Conservation (phyloP, 345 rosid genomes). For the Gossypium bickii region DNA sequence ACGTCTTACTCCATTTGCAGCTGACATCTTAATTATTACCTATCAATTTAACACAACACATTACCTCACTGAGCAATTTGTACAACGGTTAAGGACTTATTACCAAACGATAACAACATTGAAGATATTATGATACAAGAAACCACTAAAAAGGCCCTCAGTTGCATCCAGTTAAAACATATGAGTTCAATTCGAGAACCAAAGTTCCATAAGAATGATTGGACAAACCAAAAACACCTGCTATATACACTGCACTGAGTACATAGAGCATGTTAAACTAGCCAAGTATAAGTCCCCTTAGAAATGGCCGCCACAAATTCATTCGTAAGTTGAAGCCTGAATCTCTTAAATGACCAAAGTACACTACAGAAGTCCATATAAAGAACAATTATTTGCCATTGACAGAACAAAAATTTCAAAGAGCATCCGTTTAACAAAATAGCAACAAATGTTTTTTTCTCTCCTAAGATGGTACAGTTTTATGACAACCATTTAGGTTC, state of each 20-base stretch:
- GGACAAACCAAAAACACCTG: not conserved
- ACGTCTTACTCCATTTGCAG: conserved; percentile 93
- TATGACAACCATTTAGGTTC: not conserved
- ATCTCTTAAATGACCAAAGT: not conserved
- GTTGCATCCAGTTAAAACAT: not conserved
- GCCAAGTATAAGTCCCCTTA: not conserved
- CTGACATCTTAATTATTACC: conserved; percentile 89
- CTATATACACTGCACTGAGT: not conserved
- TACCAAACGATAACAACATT: not conserved
- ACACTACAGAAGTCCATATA: not conserved
- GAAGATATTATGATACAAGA: not conserved
- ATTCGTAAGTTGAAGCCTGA: not conserved
- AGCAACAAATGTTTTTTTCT: not conserved
- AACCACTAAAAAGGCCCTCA: not conserved
- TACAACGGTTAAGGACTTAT: not conserved
- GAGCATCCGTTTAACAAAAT: not conserved
- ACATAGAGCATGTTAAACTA: not conserved
- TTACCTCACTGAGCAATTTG: not conserved
- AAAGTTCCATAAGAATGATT: conserved; percentile 2
- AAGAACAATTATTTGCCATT: not conserved
- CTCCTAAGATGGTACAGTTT: not conserved
- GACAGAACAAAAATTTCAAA: not conserved
- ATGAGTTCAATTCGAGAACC: not conserved
- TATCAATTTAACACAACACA: conserved; percentile 26
- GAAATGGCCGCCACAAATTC: not conserved